Evolutionary conservation across 2,329 filamentous ascomycete species (phyloP), one percentile per base, ranked within the genome.

Genomic region (Coleophoma cylindrospora): DNA sequence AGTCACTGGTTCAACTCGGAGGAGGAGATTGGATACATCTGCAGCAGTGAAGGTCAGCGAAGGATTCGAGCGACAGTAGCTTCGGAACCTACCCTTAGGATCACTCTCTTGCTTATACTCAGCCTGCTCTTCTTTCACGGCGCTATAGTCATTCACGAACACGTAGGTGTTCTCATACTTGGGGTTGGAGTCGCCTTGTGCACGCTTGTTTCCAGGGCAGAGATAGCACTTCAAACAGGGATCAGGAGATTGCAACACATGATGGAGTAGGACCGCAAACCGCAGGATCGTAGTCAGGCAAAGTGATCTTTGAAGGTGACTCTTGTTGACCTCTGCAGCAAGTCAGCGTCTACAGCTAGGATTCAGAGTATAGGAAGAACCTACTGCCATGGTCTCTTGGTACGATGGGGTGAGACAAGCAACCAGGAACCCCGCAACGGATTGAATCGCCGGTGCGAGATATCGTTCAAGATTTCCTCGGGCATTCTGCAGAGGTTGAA

Each of bases 311-410:
- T n/a, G 80, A 79, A 2, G 86, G 81, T 10, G 75, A 77, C 68
- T 94, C 89, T 68, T 94, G 84, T 58, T 88, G 84, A 53, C 89
- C 89, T 75, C 88, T 91, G 52, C 7, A 17, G 48, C 27, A 33
- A 51, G 47, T 38, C 15, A 50, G 17, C 44, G 44, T 12, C 11
- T 11, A 34, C 4, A 40, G 49, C 46, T 17, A 40, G 38, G 2
- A 17, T 9, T 10, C 13, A n/a, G 27, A 33, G 34, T 41, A 13
- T 15, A 7, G 45, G 12, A 17, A 45, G 15, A 17, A 54, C 88
- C 80, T 75, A 95, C 89, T 96, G 94, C 94, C 94, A 99, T 64
- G 94, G 94, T 57, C 94, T 81, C 80, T 97, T 97, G 48, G 91
- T 97, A 49, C 94, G 79, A 70, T 99, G 94, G 54, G 94, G 94